A percentile compares a stretch with the other conserved stretches of the same genome.
Evolutionary conservation across 2,329 filamentous ascomycete genomes (phyloP).

Genomic region (Trichoderma cornu-damae): DNA sequence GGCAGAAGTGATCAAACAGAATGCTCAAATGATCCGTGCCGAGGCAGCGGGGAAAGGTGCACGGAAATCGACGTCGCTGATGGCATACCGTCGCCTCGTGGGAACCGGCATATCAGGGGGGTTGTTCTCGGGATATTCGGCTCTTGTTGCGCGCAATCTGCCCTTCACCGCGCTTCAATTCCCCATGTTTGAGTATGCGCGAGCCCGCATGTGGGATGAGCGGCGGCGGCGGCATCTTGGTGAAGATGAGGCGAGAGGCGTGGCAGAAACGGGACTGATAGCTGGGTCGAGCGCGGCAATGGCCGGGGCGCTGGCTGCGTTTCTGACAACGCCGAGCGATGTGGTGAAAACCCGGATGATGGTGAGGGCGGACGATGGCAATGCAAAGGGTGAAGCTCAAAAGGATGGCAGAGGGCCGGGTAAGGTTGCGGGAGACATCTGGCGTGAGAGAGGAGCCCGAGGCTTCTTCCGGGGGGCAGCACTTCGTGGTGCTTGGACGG

Average conservation of each 20-base stretch:
- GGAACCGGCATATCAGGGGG: constrained; percentile 49
- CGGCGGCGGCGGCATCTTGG: constrained; percentile 29
- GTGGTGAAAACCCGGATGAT: constrained; percentile 89
- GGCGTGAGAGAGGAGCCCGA: constrained; percentile 60
- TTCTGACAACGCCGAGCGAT: constrained; percentile 83
- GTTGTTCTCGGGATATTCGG: constrained; percentile 67
- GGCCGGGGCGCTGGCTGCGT: constrained; percentile 69
- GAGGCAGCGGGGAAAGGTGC: constrained; percentile 17
- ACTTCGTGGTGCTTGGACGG: constrained; percentile 73
- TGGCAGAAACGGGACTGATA: constrained; percentile 64
- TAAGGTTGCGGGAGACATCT: constrained; percentile 59
- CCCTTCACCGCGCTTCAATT: constrained; percentile 88
- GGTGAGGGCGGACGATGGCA: constrained; percentile 52
- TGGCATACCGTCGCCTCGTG: constrained; percentile 45
- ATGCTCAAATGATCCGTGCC: constrained; percentile 71
- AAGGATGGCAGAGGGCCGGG: constrained; percentile 27
- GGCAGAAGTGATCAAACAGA: constrained; percentile 88
- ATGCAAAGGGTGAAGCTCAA: constrained; percentile 21
- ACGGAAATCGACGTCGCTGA: constrained; percentile 40
- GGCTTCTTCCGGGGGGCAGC: constrained; percentile 74
- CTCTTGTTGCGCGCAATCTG: constrained; percentile 74
- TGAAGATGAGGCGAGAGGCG: constrained; percentile 23
- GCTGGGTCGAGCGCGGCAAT: constrained; percentile 69
- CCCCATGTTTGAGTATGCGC: constrained; percentile 73
- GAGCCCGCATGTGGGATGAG: constrained; percentile 45